Evolutionary conservation across 2,329 filamentous ascomycete genomes (phyloP).

Genomic region (Apiospora rasikravindrae): DNA sequence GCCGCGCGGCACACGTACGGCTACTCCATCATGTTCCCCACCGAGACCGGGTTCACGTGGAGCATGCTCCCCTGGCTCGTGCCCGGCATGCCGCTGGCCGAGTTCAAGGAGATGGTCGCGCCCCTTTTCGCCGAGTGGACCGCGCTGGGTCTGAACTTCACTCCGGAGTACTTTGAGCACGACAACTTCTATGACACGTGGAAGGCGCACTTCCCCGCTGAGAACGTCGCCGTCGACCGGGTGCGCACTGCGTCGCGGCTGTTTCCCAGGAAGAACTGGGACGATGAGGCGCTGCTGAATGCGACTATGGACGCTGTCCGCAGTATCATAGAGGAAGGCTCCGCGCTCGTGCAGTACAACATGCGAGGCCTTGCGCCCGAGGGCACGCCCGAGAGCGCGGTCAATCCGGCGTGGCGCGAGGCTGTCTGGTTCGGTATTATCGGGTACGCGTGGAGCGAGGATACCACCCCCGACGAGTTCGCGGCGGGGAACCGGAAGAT

Average conservation of each 20-base stretch:
- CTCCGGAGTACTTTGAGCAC: conserved; percentile 6
- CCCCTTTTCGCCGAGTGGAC: conserved; percentile 7
- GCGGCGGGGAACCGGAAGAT: not conserved
- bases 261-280: conserved; percentile 14
- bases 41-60: not conserved
- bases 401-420: conserved; percentile 15
- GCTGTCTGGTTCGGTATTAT: conserved; percentile 16
- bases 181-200: conserved; percentile 15
- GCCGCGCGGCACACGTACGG: not conserved
- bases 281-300: not conserved
- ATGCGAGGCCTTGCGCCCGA: conserved; percentile 1
- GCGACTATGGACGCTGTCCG: conserved; percentile 8
- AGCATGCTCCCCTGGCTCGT: conserved; percentile 17
- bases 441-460: not conserved
- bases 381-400: not conserved
- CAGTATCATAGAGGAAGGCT: conserved; percentile 7
- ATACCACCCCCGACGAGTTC: not conserved
- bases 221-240: not conserved
- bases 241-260: conserved; percentile 11
- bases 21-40: conserved; percentile 14
- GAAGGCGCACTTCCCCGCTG: conserved; percentile 11
- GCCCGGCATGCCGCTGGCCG: not conserved
- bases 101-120: conserved; percentile 13
- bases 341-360: conserved; percentile 13
- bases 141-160: not conserved